These are phyloP conservation scores for Dothistroma pini DNA, from an alignment of 2,329 filamentous ascomycete genomes.

Conservation along the genomic window DNA sequence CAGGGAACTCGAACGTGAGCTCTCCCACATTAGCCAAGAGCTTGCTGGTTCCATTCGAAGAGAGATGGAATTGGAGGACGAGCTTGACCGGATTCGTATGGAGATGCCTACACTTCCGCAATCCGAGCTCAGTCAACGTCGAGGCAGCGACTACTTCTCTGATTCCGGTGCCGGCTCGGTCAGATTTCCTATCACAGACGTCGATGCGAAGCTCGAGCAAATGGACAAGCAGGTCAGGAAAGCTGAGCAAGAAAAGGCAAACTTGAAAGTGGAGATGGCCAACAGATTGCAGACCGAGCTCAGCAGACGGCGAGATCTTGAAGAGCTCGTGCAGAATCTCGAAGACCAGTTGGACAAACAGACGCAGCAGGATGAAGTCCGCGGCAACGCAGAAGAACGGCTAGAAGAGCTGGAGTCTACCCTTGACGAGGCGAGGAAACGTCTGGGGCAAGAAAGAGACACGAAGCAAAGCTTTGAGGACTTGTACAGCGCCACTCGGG, in stretches of 20 bases:
- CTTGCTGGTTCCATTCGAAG: slow-evolving; percentile 87
- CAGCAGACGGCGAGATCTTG: slow-evolving; percentile 67
- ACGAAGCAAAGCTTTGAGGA: slow-evolving; percentile 94
- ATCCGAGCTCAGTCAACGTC: slow-evolving; percentile 55
- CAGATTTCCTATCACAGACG: slow-evolving; percentile 65
- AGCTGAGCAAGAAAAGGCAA: slow-evolving; percentile 87
- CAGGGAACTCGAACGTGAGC: slow-evolving; percentile 88
- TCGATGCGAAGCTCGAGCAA: slow-evolving; percentile 60
- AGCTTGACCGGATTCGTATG: slow-evolving; percentile 82
- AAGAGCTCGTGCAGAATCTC: slow-evolving; percentile 78
- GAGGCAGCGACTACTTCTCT: slow-evolving; percentile 97
- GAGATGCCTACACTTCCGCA: slow-evolving; percentile 57
- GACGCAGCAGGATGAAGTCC: slow-evolving; percentile 32
- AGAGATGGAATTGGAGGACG: slow-evolving; percentile 94
- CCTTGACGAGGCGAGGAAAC: slow-evolving; percentile 77
- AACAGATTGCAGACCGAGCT: slow-evolving; percentile 86
- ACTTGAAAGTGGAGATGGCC: slow-evolving; percentile 77
- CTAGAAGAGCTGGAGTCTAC: slow-evolving; percentile 74
- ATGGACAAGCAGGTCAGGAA: slow-evolving; percentile 77
- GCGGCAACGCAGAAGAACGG: slow-evolving; percentile 49
- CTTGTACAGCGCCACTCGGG: slow-evolving; percentile 75
- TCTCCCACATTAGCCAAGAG: slow-evolving; percentile 89
- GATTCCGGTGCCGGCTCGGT: slow-evolving; percentile 88
- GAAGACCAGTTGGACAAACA: slow-evolving; percentile 71
- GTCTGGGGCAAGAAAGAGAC: slow-evolving; percentile 77